These are phyloP conservation scores for Amanita muscaria DNA, from an alignment of 768 basidiomycete species.

Conservation along the genomic window DNA sequence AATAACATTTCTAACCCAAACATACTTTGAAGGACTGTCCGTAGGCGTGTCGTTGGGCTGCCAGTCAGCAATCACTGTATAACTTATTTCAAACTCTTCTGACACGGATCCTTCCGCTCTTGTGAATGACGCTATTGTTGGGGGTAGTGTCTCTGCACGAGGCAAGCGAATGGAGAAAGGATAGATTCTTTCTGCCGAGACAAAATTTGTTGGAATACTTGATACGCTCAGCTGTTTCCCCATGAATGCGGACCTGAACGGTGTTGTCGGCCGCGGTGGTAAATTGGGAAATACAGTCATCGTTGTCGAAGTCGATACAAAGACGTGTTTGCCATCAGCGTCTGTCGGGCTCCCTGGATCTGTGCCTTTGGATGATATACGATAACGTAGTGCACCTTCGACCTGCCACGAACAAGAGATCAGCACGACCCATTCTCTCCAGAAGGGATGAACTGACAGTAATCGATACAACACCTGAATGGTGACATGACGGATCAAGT, in stretches of 20 bases:
- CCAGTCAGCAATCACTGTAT: constrained; percentile 51
- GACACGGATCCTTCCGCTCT: constrained; percentile 17
- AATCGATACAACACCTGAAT: constrained; percentile 48
- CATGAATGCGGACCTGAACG: constrained; percentile 36
- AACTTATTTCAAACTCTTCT: constrained; percentile 35
- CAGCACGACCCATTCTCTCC: neutral
- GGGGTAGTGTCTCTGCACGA: constrained; percentile 53
- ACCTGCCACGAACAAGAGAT: constrained; percentile 30
- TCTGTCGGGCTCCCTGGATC: constrained; percentile 10
- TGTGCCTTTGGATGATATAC: constrained; percentile 18
- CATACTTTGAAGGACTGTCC: constrained; percentile 11
- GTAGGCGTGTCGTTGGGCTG: constrained; percentile 39
- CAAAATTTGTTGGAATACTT: constrained; percentile 24
- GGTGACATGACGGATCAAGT: constrained; percentile 43
- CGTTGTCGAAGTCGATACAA: constrained; percentile 38
- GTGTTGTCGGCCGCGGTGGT: constrained; percentile 19
- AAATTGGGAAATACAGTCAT: constrained; percentile 30
- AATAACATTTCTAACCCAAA: too few species aligned
- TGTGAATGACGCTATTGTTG: constrained; percentile 33
- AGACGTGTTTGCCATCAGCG: constrained; percentile 33
- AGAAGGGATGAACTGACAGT: constrained; percentile 30
- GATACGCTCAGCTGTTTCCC: constrained; percentile 38
- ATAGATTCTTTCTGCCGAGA: constrained; percentile 30
- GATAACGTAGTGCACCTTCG: constrained; percentile 52
- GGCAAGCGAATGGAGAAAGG: constrained; percentile 53